These are phyloP conservation scores for Aeminium ludgeri DNA, from an alignment of 495 filamentous ascomycete species.

Conservation along the genomic window DNA sequence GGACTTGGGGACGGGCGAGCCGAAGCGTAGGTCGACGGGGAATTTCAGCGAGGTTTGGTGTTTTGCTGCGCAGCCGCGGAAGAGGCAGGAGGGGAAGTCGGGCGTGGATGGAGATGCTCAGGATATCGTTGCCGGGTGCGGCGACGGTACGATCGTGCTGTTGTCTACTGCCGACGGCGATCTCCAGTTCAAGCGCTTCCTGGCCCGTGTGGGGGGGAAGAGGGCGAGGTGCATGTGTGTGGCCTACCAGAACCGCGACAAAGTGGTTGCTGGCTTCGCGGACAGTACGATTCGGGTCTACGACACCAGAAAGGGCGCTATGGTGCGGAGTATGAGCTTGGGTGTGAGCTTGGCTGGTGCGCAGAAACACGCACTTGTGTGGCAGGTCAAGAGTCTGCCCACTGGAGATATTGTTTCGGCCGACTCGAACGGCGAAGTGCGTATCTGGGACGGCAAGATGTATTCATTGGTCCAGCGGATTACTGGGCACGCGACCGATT, in stretches of 20 bases:
- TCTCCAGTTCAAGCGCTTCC: constrained; percentile 49
- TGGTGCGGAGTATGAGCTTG: constrained; percentile 65
- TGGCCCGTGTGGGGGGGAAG: constrained; percentile 59
- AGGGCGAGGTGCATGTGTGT: constrained; percentile 76
- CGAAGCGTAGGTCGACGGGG: constrained; percentile 66
- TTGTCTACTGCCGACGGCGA: constrained; percentile 71
- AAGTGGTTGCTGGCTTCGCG: constrained; percentile 74
- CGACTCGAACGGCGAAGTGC: constrained; percentile 81
- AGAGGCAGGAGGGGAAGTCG: constrained; percentile 26
- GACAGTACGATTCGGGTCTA: constrained; percentile 83
- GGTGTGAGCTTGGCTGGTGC: constrained; percentile 59
- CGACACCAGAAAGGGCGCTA: constrained; percentile 61
- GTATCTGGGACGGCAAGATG: constrained; percentile 84
- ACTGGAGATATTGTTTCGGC: constrained; percentile 86
- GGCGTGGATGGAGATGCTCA: constrained; percentile 34
- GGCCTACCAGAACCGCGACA: constrained; percentile 67
- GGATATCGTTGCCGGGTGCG: constrained; percentile 75
- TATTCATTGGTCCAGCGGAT: constrained; percentile 75
- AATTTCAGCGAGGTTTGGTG: constrained; percentile 97
- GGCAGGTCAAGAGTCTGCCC: constrained; percentile 73
- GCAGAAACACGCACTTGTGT: constrained; percentile 73
- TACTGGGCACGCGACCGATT: constrained; percentile 73
- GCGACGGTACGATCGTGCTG: constrained; percentile 74
- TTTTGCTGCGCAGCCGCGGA: constrained; percentile 67
- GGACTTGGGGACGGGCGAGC: constrained; percentile 63